Conservation (phyloP, 2,329 filamentous ascomycete genomes). For the Diaporthe australafricana region DNA sequence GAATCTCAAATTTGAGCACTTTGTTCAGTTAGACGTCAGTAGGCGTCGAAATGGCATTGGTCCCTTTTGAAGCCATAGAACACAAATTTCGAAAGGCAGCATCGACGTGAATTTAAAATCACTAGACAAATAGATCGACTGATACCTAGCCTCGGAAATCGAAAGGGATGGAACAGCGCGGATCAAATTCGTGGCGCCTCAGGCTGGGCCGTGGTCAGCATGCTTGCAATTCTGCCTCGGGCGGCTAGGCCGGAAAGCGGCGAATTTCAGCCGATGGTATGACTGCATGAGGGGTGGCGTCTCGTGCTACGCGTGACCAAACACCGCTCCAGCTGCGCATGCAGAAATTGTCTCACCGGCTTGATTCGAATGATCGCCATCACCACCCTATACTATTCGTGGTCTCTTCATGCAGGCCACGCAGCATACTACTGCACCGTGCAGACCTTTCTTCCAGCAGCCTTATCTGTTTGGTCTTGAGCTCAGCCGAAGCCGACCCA, state of each 20-base stretch:
- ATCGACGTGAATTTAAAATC: too few relatives aligned
- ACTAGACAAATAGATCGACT: background rate
- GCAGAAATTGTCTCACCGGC: constrained; percentile 3
- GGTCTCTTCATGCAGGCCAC: background rate
- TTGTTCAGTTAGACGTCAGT: too few relatives aligned
- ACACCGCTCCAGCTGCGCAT: background rate
- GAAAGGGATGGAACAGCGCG: background rate
- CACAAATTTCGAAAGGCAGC: too few relatives aligned
- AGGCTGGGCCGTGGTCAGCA: too few relatives aligned
- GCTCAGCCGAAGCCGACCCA: background rate
- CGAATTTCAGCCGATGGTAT: background rate
- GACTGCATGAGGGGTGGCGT: background rate
- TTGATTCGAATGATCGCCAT: background rate
- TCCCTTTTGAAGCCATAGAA: too few relatives aligned
- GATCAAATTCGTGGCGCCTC: too few relatives aligned
- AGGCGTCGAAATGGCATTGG: too few relatives aligned
- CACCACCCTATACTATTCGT: background rate
- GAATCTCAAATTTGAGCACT: too few relatives aligned
- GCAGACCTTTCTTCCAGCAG: background rate
- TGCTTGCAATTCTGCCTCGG: background rate
- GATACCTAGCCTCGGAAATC: background rate
- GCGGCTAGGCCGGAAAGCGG: constrained; percentile 1
- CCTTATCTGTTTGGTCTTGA: background rate
- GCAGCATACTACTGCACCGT: background rate
- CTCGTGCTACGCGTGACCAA: background rate